Evolutionary conservation across 139 green algal genomes (phyloP).

Genomic region (Pseudopediastrum boryanum): DNA sequence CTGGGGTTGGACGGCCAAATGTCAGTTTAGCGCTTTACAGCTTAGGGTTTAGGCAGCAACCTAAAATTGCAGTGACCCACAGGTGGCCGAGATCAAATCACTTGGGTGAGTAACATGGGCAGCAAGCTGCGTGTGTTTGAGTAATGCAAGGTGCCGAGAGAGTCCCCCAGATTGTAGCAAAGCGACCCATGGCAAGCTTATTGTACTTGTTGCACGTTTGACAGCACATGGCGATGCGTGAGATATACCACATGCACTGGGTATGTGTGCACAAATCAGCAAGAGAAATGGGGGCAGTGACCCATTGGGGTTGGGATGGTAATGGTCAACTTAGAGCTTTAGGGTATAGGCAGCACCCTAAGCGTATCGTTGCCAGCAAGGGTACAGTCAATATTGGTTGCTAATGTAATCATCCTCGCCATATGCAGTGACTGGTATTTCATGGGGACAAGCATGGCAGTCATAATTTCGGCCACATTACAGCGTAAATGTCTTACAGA

Average conservation of each 20-base stretch:
- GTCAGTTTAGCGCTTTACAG: neutral
- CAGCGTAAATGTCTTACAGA: too few relatives aligned
- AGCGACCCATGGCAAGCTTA: too few relatives aligned
- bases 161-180: too few relatives aligned
- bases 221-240: too few relatives aligned
- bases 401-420: too few relatives aligned
- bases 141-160: too few relatives aligned
- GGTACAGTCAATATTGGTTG: too few relatives aligned
- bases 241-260: too few relatives aligned
- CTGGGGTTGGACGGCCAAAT: neutral
- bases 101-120: neutral
- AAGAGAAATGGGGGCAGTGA: neutral
- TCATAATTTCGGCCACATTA: too few relatives aligned
- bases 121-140: neutral
- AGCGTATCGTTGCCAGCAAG: neutral
- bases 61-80: neutral
- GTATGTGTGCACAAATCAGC: neutral
- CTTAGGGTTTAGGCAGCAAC: neutral
- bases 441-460: too few relatives aligned
- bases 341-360: neutral
- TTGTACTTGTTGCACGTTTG: neutral
- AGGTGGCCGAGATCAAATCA: constrained; percentile 31
- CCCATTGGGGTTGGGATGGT: neutral
- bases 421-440: too few relatives aligned
- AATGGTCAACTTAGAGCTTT: neutral